Evolutionary conservation across 768 basidiomycete genomes (phyloP).

Genomic region (Lenzites betulinus): DNA sequence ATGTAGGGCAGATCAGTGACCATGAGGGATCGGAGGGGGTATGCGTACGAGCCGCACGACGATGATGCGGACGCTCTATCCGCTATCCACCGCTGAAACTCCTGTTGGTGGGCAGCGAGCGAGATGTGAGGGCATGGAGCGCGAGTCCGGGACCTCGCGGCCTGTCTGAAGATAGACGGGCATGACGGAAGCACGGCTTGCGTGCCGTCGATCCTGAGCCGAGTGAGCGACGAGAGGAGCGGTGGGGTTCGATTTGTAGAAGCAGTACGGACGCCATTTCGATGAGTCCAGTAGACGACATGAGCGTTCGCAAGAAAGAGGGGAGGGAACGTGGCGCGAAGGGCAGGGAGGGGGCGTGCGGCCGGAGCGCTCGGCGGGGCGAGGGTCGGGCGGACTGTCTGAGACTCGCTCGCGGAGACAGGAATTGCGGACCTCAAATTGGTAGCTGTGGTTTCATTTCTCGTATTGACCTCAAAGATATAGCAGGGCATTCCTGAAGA

Average conservation of each 20-base stretch:
- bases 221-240: neutral
- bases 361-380: neutral
- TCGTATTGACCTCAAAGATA: neutral
- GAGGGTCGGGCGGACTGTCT: conserved; percentile 5
- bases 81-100: neutral
- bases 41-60: neutral
- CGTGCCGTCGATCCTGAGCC: neutral
- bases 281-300: neutral
- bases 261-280: too few species aligned
- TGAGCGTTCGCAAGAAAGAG: too few species aligned
- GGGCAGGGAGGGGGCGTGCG: neutral
- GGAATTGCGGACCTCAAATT: conserved; percentile 22
- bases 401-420: conserved; percentile 12
- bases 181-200: neutral
- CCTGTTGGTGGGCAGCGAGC: neutral
- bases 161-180: neutral
- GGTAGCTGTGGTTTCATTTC: neutral
- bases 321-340: neutral
- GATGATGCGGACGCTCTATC: neutral
- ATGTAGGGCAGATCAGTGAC: conserved; percentile 1
- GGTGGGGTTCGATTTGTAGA: neutral
- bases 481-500: neutral
- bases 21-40: neutral
- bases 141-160: neutral
- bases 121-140: neutral